Conservation (phyloP, 192 early-diverging fungal species). For the Funneliformis mosseae region DNA sequence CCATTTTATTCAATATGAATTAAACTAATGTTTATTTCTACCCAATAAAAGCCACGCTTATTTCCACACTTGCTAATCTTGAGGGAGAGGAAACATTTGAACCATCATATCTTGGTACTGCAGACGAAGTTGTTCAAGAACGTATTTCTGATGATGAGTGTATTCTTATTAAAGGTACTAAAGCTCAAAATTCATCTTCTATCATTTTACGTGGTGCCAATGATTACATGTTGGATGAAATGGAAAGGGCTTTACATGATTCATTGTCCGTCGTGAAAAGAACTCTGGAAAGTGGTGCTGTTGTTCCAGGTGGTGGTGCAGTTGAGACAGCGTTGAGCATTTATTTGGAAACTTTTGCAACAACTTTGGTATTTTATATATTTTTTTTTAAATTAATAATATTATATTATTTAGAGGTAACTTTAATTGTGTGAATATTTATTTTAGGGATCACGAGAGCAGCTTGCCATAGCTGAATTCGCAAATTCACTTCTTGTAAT, state of each 20-base stretch:
- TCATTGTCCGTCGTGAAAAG: constrained; percentile 94
- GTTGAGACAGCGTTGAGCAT: constrained; percentile 95
- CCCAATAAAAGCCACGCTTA: constrained; percentile 69
- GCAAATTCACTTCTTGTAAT: constrained; percentile 93
- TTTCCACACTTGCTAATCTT: constrained; percentile 94
- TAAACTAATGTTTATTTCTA: background rate
- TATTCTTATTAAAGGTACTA: constrained; percentile 93
- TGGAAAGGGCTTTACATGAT: constrained; percentile 98
- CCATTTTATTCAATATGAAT: background rate
- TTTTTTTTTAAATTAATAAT: constrained; percentile 6
- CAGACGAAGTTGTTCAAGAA: constrained; percentile 97
- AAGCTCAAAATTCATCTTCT: constrained; percentile 82
- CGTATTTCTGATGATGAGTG: constrained; percentile 98
- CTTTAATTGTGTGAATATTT: background rate
- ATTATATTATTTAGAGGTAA: background rate
- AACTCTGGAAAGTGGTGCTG: constrained; percentile 91
- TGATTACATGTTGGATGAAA: constrained; percentile 99
- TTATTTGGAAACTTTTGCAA: constrained; percentile 98
- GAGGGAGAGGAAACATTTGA: constrained; percentile 99
- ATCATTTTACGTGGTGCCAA: constrained; percentile 98
- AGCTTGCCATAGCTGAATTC: constrained; percentile 97
- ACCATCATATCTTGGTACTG: constrained; percentile 80
- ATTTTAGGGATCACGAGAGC: constrained; percentile 88
- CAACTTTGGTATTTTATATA: constrained; percentile 74
- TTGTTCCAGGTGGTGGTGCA: constrained; percentile 97